These are phyloP conservation scores for Remersonia thermophila DNA, from an alignment of 2,329 filamentous ascomycete genomes.

Conservation along the genomic window DNA sequence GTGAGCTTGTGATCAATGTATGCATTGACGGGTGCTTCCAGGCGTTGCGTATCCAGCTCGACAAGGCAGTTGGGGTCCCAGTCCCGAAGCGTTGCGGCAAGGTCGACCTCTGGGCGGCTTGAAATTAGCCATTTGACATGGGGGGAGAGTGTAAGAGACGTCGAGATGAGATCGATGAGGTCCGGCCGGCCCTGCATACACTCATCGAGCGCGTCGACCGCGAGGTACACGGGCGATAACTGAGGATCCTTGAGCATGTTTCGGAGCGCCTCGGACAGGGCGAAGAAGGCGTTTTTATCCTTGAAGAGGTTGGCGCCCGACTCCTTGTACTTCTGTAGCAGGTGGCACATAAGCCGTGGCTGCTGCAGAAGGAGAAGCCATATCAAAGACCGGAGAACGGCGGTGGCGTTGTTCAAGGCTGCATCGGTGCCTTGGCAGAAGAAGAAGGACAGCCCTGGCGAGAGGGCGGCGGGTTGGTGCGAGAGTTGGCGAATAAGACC, in stretches of 20 bases:
- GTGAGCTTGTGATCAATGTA: constrained; percentile 13
- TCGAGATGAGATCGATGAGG: constrained; percentile 7
- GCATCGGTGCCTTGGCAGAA: constrained; percentile 13
- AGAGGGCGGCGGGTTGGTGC: constrained; percentile 2
- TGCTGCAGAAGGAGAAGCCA: constrained; percentile 15
- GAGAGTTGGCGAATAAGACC: constrained; percentile 12
- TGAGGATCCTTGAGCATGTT: constrained; percentile 10
- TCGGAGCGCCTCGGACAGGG: constrained; percentile 8
- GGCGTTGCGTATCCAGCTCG: constrained; percentile 11
- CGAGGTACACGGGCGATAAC: constrained; percentile 9
- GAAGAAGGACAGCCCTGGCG: constrained; percentile 9
- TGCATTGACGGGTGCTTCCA: constrained; percentile 9
- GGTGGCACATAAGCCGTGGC: constrained; percentile 12
- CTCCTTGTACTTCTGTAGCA: constrained; percentile 13
- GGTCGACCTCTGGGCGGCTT: constrained; percentile 11
- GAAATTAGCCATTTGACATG: constrained; percentile 14
- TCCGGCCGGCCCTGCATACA: constrained; percentile 6
- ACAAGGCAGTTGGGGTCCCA: constrained; percentile 3
- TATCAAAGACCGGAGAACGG: constrained; percentile 12
- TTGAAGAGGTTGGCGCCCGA: constrained; percentile 10
- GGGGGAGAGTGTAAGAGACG: constrained; percentile 6
- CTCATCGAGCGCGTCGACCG: constrained; percentile 10
- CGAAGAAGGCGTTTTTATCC: constrained; percentile 10
- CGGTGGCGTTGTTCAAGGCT: constrained; percentile 11
- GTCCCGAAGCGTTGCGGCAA: constrained; percentile 5